Evolutionary conservation across 1,284 basidiomycete genomes (phyloP), one percentile per base, ranked within the genome.

Genomic region (Puccinia novopanici): DNA sequence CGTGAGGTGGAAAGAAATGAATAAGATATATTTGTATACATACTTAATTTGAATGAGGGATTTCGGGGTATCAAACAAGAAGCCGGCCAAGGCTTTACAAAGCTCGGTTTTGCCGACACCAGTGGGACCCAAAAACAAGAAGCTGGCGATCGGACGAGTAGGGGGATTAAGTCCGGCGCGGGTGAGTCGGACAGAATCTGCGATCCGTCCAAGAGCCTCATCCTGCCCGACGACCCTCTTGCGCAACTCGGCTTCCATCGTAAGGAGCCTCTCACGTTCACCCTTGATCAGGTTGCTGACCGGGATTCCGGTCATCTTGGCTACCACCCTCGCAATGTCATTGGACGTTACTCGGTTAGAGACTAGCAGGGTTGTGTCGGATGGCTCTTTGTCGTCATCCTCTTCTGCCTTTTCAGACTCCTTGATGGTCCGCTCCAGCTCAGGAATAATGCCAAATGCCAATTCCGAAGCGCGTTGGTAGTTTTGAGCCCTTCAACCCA

Each of bases 301-400:
- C 0, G 95, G 95, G 57, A 98, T 95, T 19, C 95, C 95, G 0
- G 95, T 97, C 1, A 92, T 89, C 85, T 91, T 92, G n/a, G 92
- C 92, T 9, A 87, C 86, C 24, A 97, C 95, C 6, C 92, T 88
- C 0, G 95, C 91, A 81, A 97, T 94, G 85, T 96, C 94, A 84
- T 91, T 91, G 27, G 91, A 91, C 3, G 93, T 95, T 10, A 98
- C 93, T 68, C 93, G 88, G 83, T 95, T 94, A 83, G 93, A 91
- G 48, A 96, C 87, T 24, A 80, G 27, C 0, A 90, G 87, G 68
- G 79, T 76, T 87, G 87, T 50, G 89, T 89, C 70, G 78, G 84
- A 77, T 87, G 82, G 87, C 86, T 88, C 87, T 15, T 87, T 85
- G 40, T 86, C 85, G 54, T 88, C 88, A 42, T 87, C 87, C 68